Evolutionary conservation across 2,329 filamentous ascomycete species (phyloP).

Genomic region (Corniculantispora saksenae): DNA sequence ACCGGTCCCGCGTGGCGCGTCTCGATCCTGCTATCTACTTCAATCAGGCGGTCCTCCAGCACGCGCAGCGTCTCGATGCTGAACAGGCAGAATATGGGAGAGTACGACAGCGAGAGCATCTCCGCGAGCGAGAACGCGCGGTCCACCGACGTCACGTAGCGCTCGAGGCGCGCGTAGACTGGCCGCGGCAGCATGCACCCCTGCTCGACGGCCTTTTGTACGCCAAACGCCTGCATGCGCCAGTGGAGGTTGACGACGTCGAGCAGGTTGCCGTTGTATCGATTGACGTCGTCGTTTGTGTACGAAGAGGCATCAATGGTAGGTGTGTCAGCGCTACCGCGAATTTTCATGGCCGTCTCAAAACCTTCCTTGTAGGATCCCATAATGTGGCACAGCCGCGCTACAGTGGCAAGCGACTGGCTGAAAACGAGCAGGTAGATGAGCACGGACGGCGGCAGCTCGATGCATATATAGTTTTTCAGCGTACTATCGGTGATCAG

Average conservation of each 20-base stretch:
- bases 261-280: slow-evolving; percentile 84
- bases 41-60: slow-evolving; percentile 57
- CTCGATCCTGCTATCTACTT: slow-evolving; percentile 40
- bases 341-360: slow-evolving; percentile 59
- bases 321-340: slow-evolving; percentile 28
- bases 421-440: slow-evolving; percentile 73
- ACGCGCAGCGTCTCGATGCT: slow-evolving; percentile 57
- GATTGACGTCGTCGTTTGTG: slow-evolving; percentile 60
- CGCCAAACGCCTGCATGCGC: slow-evolving; percentile 71
- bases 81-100: slow-evolving; percentile 57
- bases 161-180: slow-evolving; percentile 46
- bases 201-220: slow-evolving; percentile 61
- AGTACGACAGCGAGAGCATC: slow-evolving; percentile 60
- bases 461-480: slow-evolving; percentile 61
- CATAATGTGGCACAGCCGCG: slow-evolving; percentile 69
- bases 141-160: slow-evolving; percentile 52
- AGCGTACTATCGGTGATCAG: slow-evolving; percentile 55
- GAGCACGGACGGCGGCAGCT: slow-evolving; percentile 66
- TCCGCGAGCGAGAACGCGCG: slow-evolving; percentile 46
- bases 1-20: slow-evolving; percentile 67
- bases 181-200: slow-evolving; percentile 52
- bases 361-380: slow-evolving; percentile 74
- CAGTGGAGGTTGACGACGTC: slow-evolving; percentile 84
- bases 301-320: slow-evolving; percentile 46
- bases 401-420: slow-evolving; percentile 61